phyloP scores from a whole-genome alignment of 2,329 filamentous ascomycete species.

The Aspergillus ibericus region DNA sequence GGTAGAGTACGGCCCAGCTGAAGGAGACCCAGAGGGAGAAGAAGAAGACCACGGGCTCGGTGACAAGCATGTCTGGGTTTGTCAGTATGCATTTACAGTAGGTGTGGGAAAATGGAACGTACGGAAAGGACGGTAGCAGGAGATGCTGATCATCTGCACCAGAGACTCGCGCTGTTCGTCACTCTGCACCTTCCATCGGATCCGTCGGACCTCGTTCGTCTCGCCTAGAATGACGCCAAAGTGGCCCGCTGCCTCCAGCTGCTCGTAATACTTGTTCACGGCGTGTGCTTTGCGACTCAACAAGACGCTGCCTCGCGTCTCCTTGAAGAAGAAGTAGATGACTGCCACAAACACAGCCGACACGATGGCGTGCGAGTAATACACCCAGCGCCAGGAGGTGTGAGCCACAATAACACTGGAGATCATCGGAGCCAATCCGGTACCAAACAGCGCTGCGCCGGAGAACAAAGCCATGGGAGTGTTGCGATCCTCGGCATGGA shows the following conservation, averaged over 20 bases:
- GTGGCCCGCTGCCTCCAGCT: constrained; percentile 66
- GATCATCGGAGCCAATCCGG: constrained; percentile 74
- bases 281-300: constrained; percentile 70
- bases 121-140: constrained; percentile 73
- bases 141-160: constrained; percentile 68
- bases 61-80: constrained; percentile 53
- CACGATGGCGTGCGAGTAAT: constrained; percentile 78
- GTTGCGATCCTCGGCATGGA: constrained; percentile 74
- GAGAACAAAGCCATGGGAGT: constrained; percentile 88
- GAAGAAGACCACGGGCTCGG: constrained; percentile 65
- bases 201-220: constrained; percentile 48
- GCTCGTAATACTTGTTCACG: constrained; percentile 77
- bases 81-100: background rate
- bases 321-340: constrained; percentile 71
- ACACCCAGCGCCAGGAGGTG: constrained; percentile 79
- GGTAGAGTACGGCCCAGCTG: constrained; percentile 83
- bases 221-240: constrained; percentile 53
- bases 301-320: constrained; percentile 79
- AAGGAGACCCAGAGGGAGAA: constrained; percentile 91
- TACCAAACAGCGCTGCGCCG: constrained; percentile 74
- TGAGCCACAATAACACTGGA: constrained; percentile 67
- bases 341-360: constrained; percentile 63
- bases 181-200: constrained; percentile 76
- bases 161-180: constrained; percentile 75
- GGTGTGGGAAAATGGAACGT: constrained; percentile 24